Conservation (phyloP, 2,329 filamentous ascomycete species). For the Xylariaceae sp. region DNA sequence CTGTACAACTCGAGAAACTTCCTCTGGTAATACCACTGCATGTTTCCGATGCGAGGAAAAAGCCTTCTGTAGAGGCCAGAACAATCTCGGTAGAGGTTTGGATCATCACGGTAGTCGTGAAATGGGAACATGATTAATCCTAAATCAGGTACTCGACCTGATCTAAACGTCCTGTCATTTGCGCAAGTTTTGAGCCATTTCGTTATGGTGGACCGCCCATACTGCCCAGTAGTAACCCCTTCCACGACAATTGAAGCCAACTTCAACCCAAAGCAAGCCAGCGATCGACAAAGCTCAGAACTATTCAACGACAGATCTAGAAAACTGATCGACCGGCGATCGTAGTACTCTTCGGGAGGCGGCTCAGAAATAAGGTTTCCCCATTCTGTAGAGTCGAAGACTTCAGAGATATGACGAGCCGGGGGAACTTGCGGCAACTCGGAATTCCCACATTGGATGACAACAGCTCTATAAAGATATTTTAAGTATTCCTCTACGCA, state of each 20-base stretch:
- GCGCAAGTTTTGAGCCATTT: no score
- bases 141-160: no score
- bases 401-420: no score
- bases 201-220: no score
- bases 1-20: neutral
- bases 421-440: neutral
- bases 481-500: slow-evolving; percentile 2
- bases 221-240: no score
- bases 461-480: slow-evolving; percentile 1
- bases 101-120: no score
- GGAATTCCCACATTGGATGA: neutral
- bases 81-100: neutral
- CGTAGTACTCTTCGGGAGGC: neutral
- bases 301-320: neutral
- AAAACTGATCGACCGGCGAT: neutral
- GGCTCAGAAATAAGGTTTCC: no score
- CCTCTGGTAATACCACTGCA: neutral
- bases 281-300: neutral
- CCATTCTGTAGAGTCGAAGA: no score
- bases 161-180: no score
- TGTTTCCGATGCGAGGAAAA: neutral
- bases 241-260: neutral
- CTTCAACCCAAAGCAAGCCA: neutral
- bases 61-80: slow-evolving; percentile 5
- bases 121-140: no score